Conservation (phyloP, 805 yeast genomes). For the Candida xyloterini region DNA sequence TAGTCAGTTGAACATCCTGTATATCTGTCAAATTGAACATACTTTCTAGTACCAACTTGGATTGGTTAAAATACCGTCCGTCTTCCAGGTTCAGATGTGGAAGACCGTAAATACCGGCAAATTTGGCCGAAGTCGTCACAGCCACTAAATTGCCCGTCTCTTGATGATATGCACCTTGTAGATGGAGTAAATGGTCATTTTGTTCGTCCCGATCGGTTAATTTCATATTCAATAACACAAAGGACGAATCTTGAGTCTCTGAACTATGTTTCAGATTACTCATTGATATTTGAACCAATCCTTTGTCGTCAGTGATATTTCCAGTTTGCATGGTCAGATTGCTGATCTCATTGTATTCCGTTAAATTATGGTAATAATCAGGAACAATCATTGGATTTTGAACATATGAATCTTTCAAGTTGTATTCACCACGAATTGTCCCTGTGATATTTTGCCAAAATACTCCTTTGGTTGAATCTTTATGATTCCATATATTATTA, state of each 20-base stretch:
- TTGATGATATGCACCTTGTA: constrained; percentile 66
- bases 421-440: constrained; percentile 42
- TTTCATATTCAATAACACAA: constrained; percentile 31
- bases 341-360: constrained; percentile 20
- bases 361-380: constrained; percentile 23
- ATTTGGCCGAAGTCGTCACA: constrained; percentile 60
- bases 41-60: constrained; percentile 44
- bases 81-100: constrained; percentile 49
- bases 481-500: constrained; percentile 48
- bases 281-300: constrained; percentile 21
- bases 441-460: constrained; percentile 46
- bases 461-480: constrained; percentile 20
- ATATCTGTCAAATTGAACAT: constrained; percentile 41
- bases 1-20: constrained; percentile 38
- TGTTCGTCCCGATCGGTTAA: constrained; percentile 45
- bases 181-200: constrained; percentile 46
- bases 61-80: constrained; percentile 40
- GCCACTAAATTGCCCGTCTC: constrained; percentile 60
- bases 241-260: constrained; percentile 28
- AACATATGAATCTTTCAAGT: constrained; percentile 18
- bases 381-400: constrained; percentile 33
- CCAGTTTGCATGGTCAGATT: constrained; percentile 16
- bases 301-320: constrained; percentile 27
- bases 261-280: constrained; percentile 16
- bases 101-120: constrained; percentile 57